phyloP scores from a whole-genome alignment of 2,329 filamentous ascomycete genomes.

The Fusarium vanettenii region DNA sequence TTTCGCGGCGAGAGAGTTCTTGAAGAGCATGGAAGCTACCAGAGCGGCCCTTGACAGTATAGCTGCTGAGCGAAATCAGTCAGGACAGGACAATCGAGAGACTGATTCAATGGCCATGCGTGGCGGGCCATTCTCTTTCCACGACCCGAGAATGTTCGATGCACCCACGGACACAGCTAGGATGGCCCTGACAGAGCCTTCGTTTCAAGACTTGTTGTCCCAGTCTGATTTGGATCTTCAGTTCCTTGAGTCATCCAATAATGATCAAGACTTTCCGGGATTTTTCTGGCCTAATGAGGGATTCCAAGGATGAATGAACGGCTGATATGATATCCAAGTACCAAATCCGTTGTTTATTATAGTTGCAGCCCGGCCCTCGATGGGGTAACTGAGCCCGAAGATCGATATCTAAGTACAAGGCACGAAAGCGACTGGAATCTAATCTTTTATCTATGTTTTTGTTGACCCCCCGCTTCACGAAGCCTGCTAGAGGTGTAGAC shows the following conservation, averaged over 20 bases:
- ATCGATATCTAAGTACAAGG: no score
- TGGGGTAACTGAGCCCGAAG: no score
- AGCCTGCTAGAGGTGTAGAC: no score
- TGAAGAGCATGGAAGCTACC: slow-evolving; percentile 49
- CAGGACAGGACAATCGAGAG: neutral
- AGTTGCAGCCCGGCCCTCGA: no score
- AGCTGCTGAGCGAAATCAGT: neutral
- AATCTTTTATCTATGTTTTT: no score
- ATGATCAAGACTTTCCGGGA: neutral
- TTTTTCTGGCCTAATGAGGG: neutral
- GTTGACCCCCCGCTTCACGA: no score
- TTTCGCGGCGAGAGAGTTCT: slow-evolving; percentile 51
- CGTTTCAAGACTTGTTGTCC: neutral
- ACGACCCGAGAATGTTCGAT: neutral
- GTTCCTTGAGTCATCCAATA: neutral
- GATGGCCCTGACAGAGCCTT: neutral
- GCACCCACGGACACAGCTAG: neutral
- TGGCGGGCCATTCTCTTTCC: neutral
- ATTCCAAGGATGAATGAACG: neutral
- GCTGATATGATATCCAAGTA: neutral
- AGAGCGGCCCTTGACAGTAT: slow-evolving; percentile 10
- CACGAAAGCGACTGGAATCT: no score
- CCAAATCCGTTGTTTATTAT: no score
- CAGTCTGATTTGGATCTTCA: neutral
- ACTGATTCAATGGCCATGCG: neutral